Conservation (phyloP, 495 filamentous ascomycete genomes). For the Margaritispora aquatica region DNA sequence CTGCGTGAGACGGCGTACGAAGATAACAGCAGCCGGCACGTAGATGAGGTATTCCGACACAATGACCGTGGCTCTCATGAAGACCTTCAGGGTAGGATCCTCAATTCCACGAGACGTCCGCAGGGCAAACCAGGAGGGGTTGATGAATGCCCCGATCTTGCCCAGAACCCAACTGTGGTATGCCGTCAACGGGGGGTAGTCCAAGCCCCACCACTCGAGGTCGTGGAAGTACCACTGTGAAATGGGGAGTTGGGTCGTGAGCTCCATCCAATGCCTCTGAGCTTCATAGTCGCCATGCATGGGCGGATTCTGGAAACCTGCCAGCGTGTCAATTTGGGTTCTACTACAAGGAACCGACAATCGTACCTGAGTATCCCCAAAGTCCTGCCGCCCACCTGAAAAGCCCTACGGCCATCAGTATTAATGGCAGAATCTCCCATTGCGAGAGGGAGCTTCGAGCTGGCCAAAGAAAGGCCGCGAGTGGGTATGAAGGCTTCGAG, state of each 20-base stretch:
- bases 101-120: constrained; percentile 76
- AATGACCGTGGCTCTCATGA: constrained; percentile 88
- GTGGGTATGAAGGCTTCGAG: constrained; percentile 61
- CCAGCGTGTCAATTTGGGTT: background rate
- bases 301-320: constrained; percentile 74
- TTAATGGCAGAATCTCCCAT: constrained; percentile 86
- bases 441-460: constrained; percentile 75
- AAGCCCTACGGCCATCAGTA: constrained; percentile 84
- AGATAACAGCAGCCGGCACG: constrained; percentile 77
- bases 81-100: constrained; percentile 75
- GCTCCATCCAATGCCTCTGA: constrained; percentile 97
- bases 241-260: constrained; percentile 81
- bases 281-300: constrained; percentile 98
- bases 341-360: background rate
- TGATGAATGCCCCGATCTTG: constrained; percentile 71
- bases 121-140: constrained; percentile 86
- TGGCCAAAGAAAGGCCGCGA: constrained; percentile 89
- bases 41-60: constrained; percentile 87
- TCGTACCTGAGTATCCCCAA: constrained; percentile 87
- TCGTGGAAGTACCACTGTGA: constrained; percentile 98
- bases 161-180: constrained; percentile 96
- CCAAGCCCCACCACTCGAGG: constrained; percentile 92
- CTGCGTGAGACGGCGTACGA: constrained; percentile 70
- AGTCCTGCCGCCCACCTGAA: constrained; percentile 89
- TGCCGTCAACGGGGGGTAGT: constrained; percentile 95